Evolutionary conservation across 768 basidiomycete genomes (phyloP), one percentile per base, ranked within the genome.

Genomic region (Gloeopeniophorella convolvens): DNA sequence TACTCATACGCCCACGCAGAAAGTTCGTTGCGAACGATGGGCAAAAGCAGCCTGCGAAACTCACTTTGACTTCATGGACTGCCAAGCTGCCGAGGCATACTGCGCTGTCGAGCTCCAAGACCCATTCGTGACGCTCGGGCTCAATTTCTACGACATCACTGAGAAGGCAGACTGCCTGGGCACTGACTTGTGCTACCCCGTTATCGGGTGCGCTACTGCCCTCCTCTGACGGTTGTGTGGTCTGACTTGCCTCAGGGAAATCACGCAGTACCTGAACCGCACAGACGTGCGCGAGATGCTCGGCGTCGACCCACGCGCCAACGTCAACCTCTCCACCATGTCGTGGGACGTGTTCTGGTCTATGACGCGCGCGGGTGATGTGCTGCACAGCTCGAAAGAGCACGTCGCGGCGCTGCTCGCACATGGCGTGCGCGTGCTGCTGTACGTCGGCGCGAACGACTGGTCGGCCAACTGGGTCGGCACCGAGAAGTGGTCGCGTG

Each of bases 61-160:
- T 27, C 61, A 62, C 8, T 68, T 68, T 48, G 77, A 79, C 54
- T 50, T 57, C 3, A 70, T 76, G 12, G 65, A 63, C 37, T 80
- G 78, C 57, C 41, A 35, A 6, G 72, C 70, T 6, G 75, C 75
- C 1, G 46, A 59, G 20, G 16, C 24, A 0, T 75, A 75, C 59
- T 80, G 78, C 58, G 41, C 31, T 1, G 39, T 35, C 3, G 58
- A 61, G 24, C 48, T 73, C 21, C 12, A 24, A 0, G 48, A 10
- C 0, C 65, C 65, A 0, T 72, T 66, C 54, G 13, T 51, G 8
- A 40, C 49, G 5, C 66, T 63, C 1, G 72, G 71, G 20, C 51
- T 51, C 24, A 81, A 82, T 60, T 78, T 76, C 1, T 89, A 90
- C 60, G 85, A 90, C 59, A 76, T 90, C 43, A 82, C 75, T 59